A percentile compares a stretch with the other conserved stretches of the same genome.
These are phyloP conservation scores for Ogataea glucozyma DNA, from an alignment of 805 yeast genomes.

Conservation along the genomic window DNA sequence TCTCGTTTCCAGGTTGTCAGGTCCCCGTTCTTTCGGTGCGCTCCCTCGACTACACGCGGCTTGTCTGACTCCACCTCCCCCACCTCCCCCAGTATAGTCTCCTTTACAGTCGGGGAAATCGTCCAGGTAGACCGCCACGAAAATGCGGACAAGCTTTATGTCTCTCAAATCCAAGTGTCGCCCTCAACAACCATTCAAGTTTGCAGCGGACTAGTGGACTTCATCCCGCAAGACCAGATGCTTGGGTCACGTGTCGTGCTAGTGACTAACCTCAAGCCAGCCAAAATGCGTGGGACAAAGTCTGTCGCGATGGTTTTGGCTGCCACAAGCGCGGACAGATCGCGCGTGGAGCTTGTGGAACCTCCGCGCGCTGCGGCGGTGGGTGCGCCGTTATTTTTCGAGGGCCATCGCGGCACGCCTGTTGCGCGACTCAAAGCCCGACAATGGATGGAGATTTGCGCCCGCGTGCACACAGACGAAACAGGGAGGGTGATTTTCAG, in stretches of 20 bases:
- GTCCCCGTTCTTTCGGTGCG: too few species aligned
- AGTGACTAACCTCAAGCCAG: slow-evolving; percentile 57
- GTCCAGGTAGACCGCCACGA: slow-evolving; percentile 49
- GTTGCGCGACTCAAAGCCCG: slow-evolving; percentile 32
- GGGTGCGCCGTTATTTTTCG: slow-evolving; percentile 45
- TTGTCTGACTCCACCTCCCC: slow-evolving; percentile 10
- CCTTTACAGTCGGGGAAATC: slow-evolving; percentile 49
- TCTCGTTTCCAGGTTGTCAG: too few species aligned
- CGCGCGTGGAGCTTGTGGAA: slow-evolving; percentile 45
- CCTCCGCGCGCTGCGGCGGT: slow-evolving; percentile 43
- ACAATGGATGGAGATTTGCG: slow-evolving; percentile 38
- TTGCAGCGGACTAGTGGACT: slow-evolving; percentile 59
- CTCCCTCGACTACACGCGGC: too few species aligned
- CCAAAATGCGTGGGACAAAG: slow-evolving; percentile 60
- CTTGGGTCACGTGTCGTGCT: slow-evolving; percentile 48
- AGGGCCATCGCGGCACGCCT: slow-evolving; percentile 22
- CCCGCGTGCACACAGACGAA: slow-evolving; percentile 33
- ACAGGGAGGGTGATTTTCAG: slow-evolving; percentile 35
- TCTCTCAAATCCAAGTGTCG: slow-evolving; percentile 47
- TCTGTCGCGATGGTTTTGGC: slow-evolving; percentile 71
- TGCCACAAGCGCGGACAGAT: slow-evolving; percentile 36
- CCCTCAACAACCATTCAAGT: slow-evolving; percentile 38
- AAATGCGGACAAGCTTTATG: slow-evolving; percentile 59
- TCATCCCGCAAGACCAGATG: slow-evolving; percentile 42
- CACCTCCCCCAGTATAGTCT: slow-evolving; percentile 26